Evolutionary conservation across 768 basidiomycete species (phyloP).

Genomic region (Rhodotorula paludigena): DNA sequence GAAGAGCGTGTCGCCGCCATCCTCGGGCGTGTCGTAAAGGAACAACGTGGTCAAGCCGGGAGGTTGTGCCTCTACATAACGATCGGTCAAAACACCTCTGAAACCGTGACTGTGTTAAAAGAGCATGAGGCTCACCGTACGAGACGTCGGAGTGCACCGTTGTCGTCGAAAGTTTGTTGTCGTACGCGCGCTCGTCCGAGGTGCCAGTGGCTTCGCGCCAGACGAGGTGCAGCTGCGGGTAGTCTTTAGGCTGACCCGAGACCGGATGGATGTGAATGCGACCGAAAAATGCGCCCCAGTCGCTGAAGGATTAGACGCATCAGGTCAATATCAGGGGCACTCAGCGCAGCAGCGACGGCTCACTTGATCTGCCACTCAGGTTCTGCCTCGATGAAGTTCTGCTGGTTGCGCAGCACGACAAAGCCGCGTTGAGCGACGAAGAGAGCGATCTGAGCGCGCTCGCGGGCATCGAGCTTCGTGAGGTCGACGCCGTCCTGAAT

Average conservation of each 20-base stretch:
- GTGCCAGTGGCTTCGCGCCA: conserved; percentile 68
- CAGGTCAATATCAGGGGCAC: conserved; percentile 45
- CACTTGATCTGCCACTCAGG: conserved; percentile 49
- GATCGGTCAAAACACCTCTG: no score
- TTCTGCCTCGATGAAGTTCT: conserved; percentile 64
- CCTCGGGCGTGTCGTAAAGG: conserved; percentile 57
- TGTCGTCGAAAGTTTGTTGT: conserved; percentile 48
- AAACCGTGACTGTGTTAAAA: no score
- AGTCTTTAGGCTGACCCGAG: conserved; percentile 67
- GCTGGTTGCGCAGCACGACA: conserved; percentile 55
- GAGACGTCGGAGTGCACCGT: conserved; percentile 49
- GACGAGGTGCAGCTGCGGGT: conserved; percentile 74
- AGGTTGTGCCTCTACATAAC: no score
- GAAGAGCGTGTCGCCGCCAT: conserved; percentile 52
- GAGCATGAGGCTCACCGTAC: conserved; percentile 52
- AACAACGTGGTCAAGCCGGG: conserved; percentile 81
- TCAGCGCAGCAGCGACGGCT: conserved; percentile 59
- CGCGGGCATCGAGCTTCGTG: conserved; percentile 57
- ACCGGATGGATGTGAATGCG: conserved; percentile 78
- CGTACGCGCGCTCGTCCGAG: conserved; percentile 57
- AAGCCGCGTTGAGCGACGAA: conserved; percentile 68
- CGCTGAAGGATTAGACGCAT: background rate
- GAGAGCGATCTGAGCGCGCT: conserved; percentile 66
- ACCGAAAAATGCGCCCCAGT: conserved; percentile 39
- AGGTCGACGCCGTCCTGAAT: conserved; percentile 59